Conservation (phyloP, 176 grass and related monocot genomes). For the Phyllostachys edulis region DNA sequence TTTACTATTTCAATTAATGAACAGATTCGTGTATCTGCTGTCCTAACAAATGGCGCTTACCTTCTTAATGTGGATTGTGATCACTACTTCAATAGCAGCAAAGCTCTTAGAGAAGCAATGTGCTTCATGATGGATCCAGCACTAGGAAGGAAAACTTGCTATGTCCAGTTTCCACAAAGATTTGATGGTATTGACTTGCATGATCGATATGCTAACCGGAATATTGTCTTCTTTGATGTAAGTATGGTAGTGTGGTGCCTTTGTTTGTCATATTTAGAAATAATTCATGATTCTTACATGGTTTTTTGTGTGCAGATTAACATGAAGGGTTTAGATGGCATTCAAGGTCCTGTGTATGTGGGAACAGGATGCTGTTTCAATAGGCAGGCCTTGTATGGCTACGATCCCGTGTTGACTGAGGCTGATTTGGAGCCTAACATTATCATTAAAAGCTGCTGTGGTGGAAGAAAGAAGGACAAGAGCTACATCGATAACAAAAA, state of each 20-base stretch:
- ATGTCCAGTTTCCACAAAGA: conserved; percentile 96
- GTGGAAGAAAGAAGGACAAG: conserved; percentile 92
- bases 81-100: conserved; percentile 98
- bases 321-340: conserved; percentile 96
- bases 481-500: conserved; percentile 90
- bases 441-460: conserved; percentile 88
- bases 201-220: conserved; percentile 97
- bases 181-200: conserved; percentile 90
- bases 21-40: conserved; percentile 94
- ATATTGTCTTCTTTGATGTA: conserved; percentile 99
- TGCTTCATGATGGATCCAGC: conserved; percentile 97
- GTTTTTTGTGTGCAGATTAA: conserved; percentile 65
- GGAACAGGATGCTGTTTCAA: conserved; percentile 94
- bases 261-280: not conserved
- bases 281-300: conserved; percentile 2
- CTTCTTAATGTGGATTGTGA: conserved; percentile 99
- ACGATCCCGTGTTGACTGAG: conserved; percentile 90
- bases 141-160: conserved; percentile 79
- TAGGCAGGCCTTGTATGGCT: conserved; percentile 85
- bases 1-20: conserved; percentile 1
- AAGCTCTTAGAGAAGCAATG: conserved; percentile 96
- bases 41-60: conserved; percentile 93
- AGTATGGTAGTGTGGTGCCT: conserved; percentile 7
- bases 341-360: conserved; percentile 90
- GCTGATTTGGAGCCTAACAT: conserved; percentile 97